Conservation (phyloP, 495 filamentous ascomycete species). For the Penicillium egyptiacum region DNA sequence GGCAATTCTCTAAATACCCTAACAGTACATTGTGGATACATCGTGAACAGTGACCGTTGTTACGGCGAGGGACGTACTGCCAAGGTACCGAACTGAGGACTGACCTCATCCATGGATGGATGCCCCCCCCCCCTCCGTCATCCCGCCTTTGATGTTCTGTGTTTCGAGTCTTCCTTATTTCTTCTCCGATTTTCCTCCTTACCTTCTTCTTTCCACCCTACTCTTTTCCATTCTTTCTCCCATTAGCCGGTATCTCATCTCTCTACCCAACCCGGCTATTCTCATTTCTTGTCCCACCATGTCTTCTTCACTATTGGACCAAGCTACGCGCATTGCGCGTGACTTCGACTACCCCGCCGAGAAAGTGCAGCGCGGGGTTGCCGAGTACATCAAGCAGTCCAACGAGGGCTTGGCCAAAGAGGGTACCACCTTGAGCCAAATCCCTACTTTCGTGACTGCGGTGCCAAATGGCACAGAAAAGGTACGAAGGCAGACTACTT, state of each 20-base stretch:
- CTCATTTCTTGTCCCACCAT: constrained; percentile 27
- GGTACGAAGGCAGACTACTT: constrained; percentile 32
- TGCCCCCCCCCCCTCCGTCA: constrained; percentile 23
- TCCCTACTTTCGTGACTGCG: constrained; percentile 91
- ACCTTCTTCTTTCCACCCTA: constrained; percentile 13
- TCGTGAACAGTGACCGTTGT: background rate
- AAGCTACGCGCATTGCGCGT: constrained; percentile 73
- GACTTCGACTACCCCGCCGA: constrained; percentile 85
- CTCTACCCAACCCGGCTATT: constrained; percentile 1
- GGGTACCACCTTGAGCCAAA: constrained; percentile 83
- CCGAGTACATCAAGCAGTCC: constrained; percentile 84
- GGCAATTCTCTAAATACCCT: constrained; percentile 22
- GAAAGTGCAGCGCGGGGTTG: constrained; percentile 73
- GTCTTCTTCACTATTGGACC: constrained; percentile 59
- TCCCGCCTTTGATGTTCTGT: constrained; percentile 18
- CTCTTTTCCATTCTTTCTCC: constrained; percentile 11
- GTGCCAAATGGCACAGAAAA: constrained; percentile 98
- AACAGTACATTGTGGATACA: background rate
- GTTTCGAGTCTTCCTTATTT: constrained; percentile 17
- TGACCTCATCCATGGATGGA: constrained; percentile 44
- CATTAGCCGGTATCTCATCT: constrained; percentile 5
- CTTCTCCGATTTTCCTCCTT: constrained; percentile 15
- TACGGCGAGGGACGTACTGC: constrained; percentile 7
- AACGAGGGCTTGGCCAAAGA: constrained; percentile 80
- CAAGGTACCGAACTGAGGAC: constrained; percentile 32